Conservation (phyloP, 352 stramenopile species). For the Pythium volutum region DNA sequence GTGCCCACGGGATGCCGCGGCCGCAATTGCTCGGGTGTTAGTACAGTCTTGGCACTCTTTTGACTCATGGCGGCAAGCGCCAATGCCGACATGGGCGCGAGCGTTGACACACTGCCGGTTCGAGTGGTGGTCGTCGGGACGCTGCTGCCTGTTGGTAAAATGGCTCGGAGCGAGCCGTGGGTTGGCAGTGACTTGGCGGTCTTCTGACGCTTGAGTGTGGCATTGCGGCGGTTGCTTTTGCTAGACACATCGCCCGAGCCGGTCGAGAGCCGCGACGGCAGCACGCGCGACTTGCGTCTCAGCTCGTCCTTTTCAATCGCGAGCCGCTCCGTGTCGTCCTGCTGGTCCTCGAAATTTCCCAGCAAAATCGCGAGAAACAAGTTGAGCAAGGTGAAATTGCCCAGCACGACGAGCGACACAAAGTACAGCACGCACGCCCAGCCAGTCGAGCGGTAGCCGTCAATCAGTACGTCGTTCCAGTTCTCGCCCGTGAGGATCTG, state of each 20-base stretch:
- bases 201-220: constrained; percentile 1
- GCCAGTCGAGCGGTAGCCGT: constrained; percentile 71
- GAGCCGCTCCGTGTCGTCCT: constrained; percentile 43
- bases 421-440: constrained; percentile 75
- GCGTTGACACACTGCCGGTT: not conserved
- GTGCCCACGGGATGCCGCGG: constrained; percentile 23
- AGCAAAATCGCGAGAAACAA: constrained; percentile 93
- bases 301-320: constrained; percentile 36
- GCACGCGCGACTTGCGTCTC: constrained; percentile 34
- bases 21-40: not conserved
- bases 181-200: not conserved
- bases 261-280: constrained; percentile 5
- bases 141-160: too few species aligned
- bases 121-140: not conserved
- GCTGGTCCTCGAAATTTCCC: constrained; percentile 79
- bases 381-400: constrained; percentile 91
- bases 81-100: constrained; percentile 21
- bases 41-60: constrained; percentile 19
- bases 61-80: constrained; percentile 26
- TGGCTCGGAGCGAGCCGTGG: not conserved
- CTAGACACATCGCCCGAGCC: not conserved
- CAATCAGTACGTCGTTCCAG: constrained; percentile 90
- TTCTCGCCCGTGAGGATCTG: constrained; percentile 92
- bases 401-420: constrained; percentile 80
- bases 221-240: not conserved